phyloP scores from a whole-genome alignment of 257 asterid species.

The Solanum chiquidenum region DNA sequence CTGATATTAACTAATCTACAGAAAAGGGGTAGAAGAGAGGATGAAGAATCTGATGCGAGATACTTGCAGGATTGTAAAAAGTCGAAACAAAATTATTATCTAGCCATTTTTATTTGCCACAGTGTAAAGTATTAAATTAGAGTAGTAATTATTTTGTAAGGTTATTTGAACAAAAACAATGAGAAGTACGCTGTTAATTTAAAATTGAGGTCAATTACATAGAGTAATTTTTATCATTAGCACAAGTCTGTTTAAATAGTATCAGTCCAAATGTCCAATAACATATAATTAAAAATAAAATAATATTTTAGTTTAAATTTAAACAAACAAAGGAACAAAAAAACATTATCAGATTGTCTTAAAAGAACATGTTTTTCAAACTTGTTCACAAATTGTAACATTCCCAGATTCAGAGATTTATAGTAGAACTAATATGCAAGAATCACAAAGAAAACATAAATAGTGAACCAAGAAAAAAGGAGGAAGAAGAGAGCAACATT shows the following conservation, averaged over 20 bases:
- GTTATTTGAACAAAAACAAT: neutral
- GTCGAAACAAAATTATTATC: neutral
- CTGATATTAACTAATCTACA: neutral
- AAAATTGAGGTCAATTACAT: neutral
- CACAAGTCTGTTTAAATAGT: neutral
- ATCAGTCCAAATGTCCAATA: neutral
- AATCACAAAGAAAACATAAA: no score
- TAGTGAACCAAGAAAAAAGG: neutral
- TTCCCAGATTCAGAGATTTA: no score
- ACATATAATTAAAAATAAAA: neutral
- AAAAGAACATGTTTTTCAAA: neutral
- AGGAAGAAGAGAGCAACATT: neutral
- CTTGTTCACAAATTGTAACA: neutral
- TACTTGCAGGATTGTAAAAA: neutral
- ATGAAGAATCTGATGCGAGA: neutral
- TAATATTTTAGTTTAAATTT: neutral
- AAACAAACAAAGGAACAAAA: neutral
- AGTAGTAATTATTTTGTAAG: neutral
- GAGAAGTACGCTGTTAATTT: neutral
- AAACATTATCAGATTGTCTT: neutral
- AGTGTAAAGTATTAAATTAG: neutral
- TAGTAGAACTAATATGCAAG: neutral
- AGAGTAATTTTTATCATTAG: neutral
- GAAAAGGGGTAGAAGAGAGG: neutral
- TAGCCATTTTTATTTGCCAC: neutral